Evolutionary conservation across 2,329 filamentous ascomycete species (phyloP), one percentile per base, ranked within the genome.

Genomic region (Penicillium fuscoglaucum): DNA sequence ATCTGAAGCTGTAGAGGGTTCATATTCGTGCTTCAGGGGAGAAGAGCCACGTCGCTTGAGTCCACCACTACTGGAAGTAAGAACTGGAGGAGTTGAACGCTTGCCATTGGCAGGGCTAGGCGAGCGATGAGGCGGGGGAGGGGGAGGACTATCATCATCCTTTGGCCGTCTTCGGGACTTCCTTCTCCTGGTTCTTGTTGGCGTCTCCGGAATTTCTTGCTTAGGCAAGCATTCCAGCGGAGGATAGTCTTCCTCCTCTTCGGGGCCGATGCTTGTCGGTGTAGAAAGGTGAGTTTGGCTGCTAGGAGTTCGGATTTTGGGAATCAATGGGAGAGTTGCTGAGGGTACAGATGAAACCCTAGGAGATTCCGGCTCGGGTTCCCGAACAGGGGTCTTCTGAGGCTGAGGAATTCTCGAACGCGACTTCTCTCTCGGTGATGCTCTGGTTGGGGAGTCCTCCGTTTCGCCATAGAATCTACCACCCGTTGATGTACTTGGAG

Each of bases 21-120:
- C 88, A 68, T 97, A 99, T 76, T 99, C 93, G 71, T 98, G 93
- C 78, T 99, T 99, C 50, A 99, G 80, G 0, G 95, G 95, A 1
- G 95, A 99, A 0, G 95, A 98, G 1, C 87, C 89, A 19, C 92
- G 86, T 45, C 93, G 86, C 70, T 88, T 73, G 73, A 81, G 68
- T 71, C 76, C 71, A 61, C 78, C 68, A 56, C 75, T 66, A 66
- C 74, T 66, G 78, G 87, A 69, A 70, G 79, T 70, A 73, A 87
- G 64, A 72, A 81, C 57, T 59, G 79, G 76, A 68, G 78, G 72
- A 62, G 70, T 78, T 9, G 74, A 71, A n/a, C 70, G 71, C 58
- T 79, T 82, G 15, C 77, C 67, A 13, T 77, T 76, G 17, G 72
- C 66, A 46, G 81, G 78, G 62, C 79, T 83, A n/a, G 80, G 76